Conservation (phyloP, 495 filamentous ascomycete genomes). For the Penicillium goetzii region DNA sequence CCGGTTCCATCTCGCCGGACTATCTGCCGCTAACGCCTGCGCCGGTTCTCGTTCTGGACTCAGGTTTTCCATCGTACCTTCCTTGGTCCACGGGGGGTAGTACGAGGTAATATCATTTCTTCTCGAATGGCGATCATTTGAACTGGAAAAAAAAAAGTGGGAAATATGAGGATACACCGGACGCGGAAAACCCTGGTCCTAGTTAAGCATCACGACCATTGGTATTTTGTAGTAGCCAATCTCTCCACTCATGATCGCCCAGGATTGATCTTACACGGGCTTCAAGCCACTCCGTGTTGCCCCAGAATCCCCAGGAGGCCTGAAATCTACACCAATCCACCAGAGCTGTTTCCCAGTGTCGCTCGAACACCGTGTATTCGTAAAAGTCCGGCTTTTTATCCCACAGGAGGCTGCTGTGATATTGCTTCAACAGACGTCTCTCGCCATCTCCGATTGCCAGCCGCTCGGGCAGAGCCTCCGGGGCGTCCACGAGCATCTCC, state of each 20-base stretch:
- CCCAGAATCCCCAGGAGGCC: slow-evolving; percentile 50
- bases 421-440: slow-evolving; percentile 32
- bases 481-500: slow-evolving; percentile 32
- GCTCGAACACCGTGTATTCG: slow-evolving; percentile 34
- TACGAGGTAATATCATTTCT: no score
- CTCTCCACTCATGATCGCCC: slow-evolving; percentile 34
- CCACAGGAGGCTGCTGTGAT: slow-evolving; percentile 27
- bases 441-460: slow-evolving; percentile 38
- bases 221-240: slow-evolving; percentile 28
- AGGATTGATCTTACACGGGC: slow-evolving; percentile 44
- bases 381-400: slow-evolving; percentile 23
- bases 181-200: no score
- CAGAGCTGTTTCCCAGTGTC: slow-evolving; percentile 46
- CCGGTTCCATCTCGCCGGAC: no score
- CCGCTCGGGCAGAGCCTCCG: slow-evolving; percentile 31
- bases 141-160: no score
- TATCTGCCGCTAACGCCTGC: no score
- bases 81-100: no score
- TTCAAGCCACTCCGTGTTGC: slow-evolving; percentile 47
- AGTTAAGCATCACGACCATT: no score
- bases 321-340: slow-evolving; percentile 50
- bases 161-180: background rate
- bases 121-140: no score
- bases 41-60: no score
- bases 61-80: no score